Conservation (phyloP, 352 stramenopile genomes). For the Phytophthora sp. region DNA sequence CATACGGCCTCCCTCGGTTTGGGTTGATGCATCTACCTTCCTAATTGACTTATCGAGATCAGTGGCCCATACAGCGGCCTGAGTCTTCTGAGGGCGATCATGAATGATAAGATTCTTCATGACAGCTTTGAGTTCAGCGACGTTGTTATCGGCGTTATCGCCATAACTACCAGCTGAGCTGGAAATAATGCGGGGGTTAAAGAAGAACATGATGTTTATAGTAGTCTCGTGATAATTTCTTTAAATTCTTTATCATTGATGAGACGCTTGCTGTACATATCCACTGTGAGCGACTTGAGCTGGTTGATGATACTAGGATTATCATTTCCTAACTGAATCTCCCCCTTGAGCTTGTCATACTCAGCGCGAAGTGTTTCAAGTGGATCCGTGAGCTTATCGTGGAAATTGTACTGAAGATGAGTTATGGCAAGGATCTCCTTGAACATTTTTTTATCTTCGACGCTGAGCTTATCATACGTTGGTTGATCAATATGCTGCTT, state of each 20-base stretch:
- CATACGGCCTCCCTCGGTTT: no score
- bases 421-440: no score
- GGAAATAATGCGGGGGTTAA: no score
- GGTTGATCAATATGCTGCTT: no score
- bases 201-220: no score
- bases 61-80: neutral
- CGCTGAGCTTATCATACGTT: no score
- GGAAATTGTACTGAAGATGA: no score
- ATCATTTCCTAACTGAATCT: slow-evolving; percentile 22
- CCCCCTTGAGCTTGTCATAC: slow-evolving; percentile 31
- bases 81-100: neutral
- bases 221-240: neutral
- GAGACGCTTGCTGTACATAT: neutral
- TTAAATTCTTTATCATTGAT: slow-evolving; percentile 1
- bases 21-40: slow-evolving; percentile 1
- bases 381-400: neutral
- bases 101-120: slow-evolving; percentile 2
- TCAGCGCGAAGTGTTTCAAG: no score
- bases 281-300: neutral
- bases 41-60: slow-evolving; percentile 1
- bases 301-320: slow-evolving; percentile 14
- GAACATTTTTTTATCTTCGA: no score
- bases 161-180: no score
- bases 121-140: no score
- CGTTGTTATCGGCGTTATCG: no score